Evolutionary conservation across 2,329 filamentous ascomycete species (phyloP), one percentile per base, ranked within the genome.

Genomic region (Ascochyta lentis): DNA sequence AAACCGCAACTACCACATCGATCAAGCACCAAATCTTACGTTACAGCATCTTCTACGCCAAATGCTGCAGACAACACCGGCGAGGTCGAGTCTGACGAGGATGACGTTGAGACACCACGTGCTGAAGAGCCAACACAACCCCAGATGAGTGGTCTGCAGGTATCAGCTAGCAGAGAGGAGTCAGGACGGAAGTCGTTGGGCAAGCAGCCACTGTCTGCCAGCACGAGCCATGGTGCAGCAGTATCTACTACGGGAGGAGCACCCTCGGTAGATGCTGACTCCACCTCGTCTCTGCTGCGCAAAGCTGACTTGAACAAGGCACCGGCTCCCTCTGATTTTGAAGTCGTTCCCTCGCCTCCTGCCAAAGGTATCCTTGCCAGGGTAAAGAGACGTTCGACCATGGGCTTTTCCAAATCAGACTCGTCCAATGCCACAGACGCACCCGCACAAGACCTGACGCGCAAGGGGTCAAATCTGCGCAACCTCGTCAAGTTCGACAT

Each of bases 401-500:
- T 61, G 31, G 48, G 39, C 6, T 55, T 66, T 19, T 62, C 64
- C 22, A 64, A 64, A 6, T 54, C 60, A 4, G 51, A 44, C 8
- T 42, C 43, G 10, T 16, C 41, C 2, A 43, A 49, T 31, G 49
- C 45, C 2, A 10, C 37, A 27, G 63, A 66, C 4, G 31, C 33
- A 13, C 33, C 56, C 7, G 54, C 51, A 3, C 57, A 57, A 10
- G 37, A 63, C 8, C 34, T 73, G 6, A 55, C 65, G 3, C 68
- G 66, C 33, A 69, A 60, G 26, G 69, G 65, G 24, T 73, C 72
- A 0, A 64, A 67, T 26, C 58, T 76, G 1, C 71, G 70, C 5
- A 71, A 74, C 29, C 61, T 78, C 4, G 77, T 80, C 56, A 77
- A 76, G 38, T 79, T 80, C 59, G 72, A 77, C 48, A 60, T 79